Conservation (phyloP, 2,329 filamentous ascomycete species). For the Ceratocystis colombiana region DNA sequence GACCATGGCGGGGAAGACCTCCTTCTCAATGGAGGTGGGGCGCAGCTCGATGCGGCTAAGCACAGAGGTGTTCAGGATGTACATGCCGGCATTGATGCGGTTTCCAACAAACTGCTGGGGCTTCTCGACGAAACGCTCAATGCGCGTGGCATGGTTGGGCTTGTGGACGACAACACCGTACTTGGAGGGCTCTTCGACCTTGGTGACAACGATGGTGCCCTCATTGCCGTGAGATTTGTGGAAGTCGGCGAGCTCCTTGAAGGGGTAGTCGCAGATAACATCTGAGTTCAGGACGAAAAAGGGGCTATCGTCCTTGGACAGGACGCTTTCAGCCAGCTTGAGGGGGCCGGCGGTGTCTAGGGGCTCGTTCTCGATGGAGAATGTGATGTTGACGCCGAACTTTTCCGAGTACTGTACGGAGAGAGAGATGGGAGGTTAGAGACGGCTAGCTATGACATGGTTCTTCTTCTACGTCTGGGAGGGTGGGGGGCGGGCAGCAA, state of each 20-base stretch:
- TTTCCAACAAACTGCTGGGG: constrained; percentile 97
- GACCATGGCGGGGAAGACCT: constrained; percentile 93
- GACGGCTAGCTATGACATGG: constrained; percentile 20
- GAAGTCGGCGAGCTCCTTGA: constrained; percentile 79
- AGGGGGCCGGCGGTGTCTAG: constrained; percentile 89
- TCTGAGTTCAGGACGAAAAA: constrained; percentile 99
- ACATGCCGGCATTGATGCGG: constrained; percentile 96
- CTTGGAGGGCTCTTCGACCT: constrained; percentile 97
- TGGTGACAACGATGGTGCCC: constrained; percentile 95
- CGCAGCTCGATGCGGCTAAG: constrained; percentile 88
- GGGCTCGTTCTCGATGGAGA: constrained; percentile 92
- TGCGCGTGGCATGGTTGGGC: constrained; percentile 77
- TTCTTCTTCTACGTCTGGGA: too few relatives aligned
- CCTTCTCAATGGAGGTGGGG: constrained; percentile 95
- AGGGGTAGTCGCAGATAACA: constrained; percentile 96
- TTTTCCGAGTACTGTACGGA: constrained; percentile 65
- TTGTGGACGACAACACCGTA: constrained; percentile 98
- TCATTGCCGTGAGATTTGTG: constrained; percentile 89
- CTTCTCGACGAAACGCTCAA: constrained; percentile 99
- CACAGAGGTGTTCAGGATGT: constrained; percentile 90
- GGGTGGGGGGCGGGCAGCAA: neutral
- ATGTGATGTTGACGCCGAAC: constrained; percentile 91
- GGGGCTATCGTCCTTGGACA: constrained; percentile 84
- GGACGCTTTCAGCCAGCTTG: constrained; percentile 85
- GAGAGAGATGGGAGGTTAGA: neutral